phyloP scores from a whole-genome alignment of 345 rosid species.

The Arabidopsis arenosa region DNA sequence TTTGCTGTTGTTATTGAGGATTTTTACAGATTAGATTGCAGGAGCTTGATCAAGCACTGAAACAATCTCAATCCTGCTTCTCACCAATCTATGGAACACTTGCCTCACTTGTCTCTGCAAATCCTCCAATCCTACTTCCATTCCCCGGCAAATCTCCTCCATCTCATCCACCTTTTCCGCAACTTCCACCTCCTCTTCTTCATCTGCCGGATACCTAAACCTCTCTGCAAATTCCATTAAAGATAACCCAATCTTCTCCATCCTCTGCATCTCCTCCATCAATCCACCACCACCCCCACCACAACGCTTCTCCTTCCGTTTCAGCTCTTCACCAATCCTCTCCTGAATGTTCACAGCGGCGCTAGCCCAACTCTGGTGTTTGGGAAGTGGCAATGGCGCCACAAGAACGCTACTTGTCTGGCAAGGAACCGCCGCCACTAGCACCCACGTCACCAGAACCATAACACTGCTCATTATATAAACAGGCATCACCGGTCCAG shows the following conservation, averaged over 20 bases:
- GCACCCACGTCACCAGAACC: constrained; percentile 73
- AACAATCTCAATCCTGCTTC: constrained; percentile 76
- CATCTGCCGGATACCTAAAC: constrained; percentile 72
- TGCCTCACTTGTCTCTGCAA: constrained; percentile 86
- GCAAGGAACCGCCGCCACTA: constrained; percentile 85
- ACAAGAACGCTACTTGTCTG: constrained; percentile 78
- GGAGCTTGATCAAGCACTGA: constrained; percentile 57
- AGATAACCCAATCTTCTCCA: constrained; percentile 69
- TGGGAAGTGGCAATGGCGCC: constrained; percentile 70
- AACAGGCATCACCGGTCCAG: constrained; percentile 60
- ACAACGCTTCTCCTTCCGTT: constrained; percentile 85
- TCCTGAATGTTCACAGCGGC: constrained; percentile 66
- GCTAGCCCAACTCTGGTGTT: constrained; percentile 78
- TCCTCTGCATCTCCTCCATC: constrained; percentile 80
- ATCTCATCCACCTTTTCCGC: constrained; percentile 64
- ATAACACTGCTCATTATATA: constrained; percentile 67
- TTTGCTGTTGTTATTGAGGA: constrained; percentile 17
- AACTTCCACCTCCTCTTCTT: constrained; percentile 50
- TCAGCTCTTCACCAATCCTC: constrained; percentile 88
- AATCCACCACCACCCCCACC: constrained; percentile 52
- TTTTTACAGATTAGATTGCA: constrained; percentile 30
- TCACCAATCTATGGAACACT: constrained; percentile 84
- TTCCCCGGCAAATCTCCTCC: constrained; percentile 64
- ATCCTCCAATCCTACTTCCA: constrained; percentile 83
- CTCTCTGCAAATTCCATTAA: constrained; percentile 67